Conservation (phyloP, 495 filamentous ascomycete species). For the Mycothermus thermophilus region DNA sequence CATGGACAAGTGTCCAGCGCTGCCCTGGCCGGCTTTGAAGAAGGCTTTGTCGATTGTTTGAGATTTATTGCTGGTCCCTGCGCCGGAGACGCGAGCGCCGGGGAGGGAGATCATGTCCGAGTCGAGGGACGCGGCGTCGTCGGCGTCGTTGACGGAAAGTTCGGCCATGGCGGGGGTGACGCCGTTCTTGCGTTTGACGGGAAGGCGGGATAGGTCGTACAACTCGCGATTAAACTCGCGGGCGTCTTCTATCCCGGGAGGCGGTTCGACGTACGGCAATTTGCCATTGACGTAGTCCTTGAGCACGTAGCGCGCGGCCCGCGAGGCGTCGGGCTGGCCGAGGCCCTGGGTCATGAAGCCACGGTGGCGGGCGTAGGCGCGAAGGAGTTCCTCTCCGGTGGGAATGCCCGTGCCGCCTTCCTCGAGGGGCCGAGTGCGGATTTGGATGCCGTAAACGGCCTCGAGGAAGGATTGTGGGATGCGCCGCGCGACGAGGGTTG, state of each 20-base stretch:
- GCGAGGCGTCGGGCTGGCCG: constrained; percentile 83
- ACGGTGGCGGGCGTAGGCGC: constrained; percentile 73
- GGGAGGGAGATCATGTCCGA: constrained; percentile 35
- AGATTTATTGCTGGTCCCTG: constrained; percentile 45
- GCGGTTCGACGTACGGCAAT: constrained; percentile 81
- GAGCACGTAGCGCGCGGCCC: constrained; percentile 77
- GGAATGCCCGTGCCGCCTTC: constrained; percentile 88
- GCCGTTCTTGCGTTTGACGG: constrained; percentile 52
- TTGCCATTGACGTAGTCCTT: constrained; percentile 98
- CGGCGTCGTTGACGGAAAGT: constrained; percentile 16
- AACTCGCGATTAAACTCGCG: constrained; percentile 76
- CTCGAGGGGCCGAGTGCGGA: constrained; percentile 65
- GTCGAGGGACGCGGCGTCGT: constrained; percentile 26
- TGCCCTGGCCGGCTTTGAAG: constrained; percentile 53
- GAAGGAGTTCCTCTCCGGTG: constrained; percentile 74
- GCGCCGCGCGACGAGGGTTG: constrained; percentile 70
- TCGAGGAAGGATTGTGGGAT: constrained; percentile 88
- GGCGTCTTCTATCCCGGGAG: constrained; percentile 58
- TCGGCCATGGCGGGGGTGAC: constrained; percentile 35
- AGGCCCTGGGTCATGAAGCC: constrained; percentile 80
- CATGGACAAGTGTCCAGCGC: constrained; percentile 52
- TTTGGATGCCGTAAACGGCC: constrained; percentile 84
- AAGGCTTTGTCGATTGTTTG: constrained; percentile 69
- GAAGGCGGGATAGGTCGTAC: constrained; percentile 67
- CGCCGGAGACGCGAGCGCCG: too few species aligned